Evolutionary conservation across 768 basidiomycete genomes (phyloP).

Genomic region (Pleurotus pulmonarius): DNA sequence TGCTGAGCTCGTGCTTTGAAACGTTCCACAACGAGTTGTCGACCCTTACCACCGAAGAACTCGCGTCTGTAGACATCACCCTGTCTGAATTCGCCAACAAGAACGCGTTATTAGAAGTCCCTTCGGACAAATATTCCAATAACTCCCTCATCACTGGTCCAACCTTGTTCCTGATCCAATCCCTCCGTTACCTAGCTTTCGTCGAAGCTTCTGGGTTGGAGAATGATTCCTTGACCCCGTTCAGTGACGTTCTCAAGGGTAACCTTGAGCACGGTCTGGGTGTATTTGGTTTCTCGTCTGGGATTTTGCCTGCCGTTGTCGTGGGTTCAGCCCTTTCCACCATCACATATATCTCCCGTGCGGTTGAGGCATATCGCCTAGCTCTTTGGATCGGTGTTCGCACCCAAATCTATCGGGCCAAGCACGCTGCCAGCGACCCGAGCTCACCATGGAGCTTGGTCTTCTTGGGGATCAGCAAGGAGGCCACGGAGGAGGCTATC

Average conservation of each 20-base stretch:
- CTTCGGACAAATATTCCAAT: constrained; percentile 27
- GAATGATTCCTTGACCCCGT: constrained; percentile 14
- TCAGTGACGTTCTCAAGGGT: constrained; percentile 23
- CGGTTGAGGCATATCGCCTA: constrained; percentile 35
- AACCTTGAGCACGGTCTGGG: constrained; percentile 33
- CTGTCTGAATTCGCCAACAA: constrained; percentile 39
- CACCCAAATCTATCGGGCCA: constrained; percentile 27
- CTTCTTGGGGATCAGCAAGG: constrained; percentile 25
- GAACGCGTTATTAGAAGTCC: constrained; percentile 33
- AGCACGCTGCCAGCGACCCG: constrained; percentile 9
- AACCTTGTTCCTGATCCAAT: constrained; percentile 47
- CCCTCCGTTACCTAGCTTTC: constrained; percentile 48
- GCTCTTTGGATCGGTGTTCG: constrained; percentile 42
- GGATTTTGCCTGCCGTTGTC: constrained; percentile 40
- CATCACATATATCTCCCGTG: constrained; percentile 27
- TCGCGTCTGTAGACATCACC: constrained; percentile 33
- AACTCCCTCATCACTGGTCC: constrained; percentile 50
- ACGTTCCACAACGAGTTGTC: constrained; percentile 47
- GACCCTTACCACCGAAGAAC: constrained; percentile 34
- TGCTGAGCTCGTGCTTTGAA: constrained; percentile 49
- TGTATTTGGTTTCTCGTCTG: constrained; percentile 42
- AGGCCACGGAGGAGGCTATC: constrained; percentile 17
- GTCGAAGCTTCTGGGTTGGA: constrained; percentile 19
- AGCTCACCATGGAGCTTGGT: constrained; percentile 44
- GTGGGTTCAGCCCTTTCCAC: constrained; percentile 30